Conservation (phyloP, 1,284 basidiomycete species). For the Volvariella volvacea region DNA sequence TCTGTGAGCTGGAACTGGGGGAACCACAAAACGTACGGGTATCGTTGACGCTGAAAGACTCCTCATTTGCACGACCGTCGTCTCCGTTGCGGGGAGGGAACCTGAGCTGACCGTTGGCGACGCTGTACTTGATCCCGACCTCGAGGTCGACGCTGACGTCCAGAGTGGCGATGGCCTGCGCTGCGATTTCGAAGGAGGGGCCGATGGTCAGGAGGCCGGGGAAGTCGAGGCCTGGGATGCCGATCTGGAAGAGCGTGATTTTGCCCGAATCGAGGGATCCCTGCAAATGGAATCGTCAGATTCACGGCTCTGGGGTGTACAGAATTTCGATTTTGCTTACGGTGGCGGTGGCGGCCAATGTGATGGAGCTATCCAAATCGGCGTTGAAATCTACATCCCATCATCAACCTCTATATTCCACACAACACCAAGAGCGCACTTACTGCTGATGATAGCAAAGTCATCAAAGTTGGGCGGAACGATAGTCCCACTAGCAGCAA, state of each 20-base stretch:
- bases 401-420: neutral
- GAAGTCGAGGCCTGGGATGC: slow-evolving; percentile 23
- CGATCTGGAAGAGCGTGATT: slow-evolving; percentile 18
- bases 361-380: slow-evolving; percentile 24
- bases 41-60: slow-evolving; percentile 23
- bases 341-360: slow-evolving; percentile 25
- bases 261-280: slow-evolving; percentile 25
- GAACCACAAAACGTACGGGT: slow-evolving; percentile 29
- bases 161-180: slow-evolving; percentile 26
- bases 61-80: neutral
- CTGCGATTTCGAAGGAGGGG: slow-evolving; percentile 30
- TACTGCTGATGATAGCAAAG: slow-evolving; percentile 21
- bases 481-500: slow-evolving; percentile 34
- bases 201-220: slow-evolving; percentile 31
- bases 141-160: slow-evolving; percentile 29
- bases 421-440: slow-evolving; percentile 11
- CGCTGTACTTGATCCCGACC: slow-evolving; percentile 31
- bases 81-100: neutral
- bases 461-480: slow-evolving; percentile 29
- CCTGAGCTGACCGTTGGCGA: slow-evolving; percentile 30
- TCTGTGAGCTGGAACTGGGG: no score
- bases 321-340: slow-evolving; percentile 15
- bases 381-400: slow-evolving; percentile 16
- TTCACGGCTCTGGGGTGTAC: slow-evolving; percentile 1
- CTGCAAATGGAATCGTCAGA: slow-evolving; percentile 14